phyloP scores from a whole-genome alignment of 2,329 filamentous ascomycete genomes.

The Aspergillus hiratsukae region DNA sequence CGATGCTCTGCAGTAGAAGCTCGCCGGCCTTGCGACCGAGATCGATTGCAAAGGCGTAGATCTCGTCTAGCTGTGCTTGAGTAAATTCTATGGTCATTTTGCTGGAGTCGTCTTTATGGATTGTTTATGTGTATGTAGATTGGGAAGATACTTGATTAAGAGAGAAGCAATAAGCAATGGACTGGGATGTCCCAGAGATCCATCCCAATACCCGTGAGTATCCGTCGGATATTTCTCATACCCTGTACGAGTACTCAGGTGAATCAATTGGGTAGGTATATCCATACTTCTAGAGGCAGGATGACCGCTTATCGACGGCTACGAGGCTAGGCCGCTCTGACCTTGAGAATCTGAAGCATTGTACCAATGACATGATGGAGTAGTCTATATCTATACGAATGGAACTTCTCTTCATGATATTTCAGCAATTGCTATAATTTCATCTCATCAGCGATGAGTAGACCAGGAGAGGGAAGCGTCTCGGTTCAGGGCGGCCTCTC shows the following conservation, averaged over 20 bases:
- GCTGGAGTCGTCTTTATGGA: not conserved
- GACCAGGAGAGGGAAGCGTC: no score
- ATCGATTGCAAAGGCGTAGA: conserved; percentile 67
- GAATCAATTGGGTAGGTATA: not conserved
- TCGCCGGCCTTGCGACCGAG: conserved; percentile 66
- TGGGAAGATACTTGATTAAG: not conserved
- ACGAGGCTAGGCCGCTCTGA: no score
- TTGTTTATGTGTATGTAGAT: not conserved
- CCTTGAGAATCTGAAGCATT: not conserved
- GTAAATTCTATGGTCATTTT: conserved; percentile 20
- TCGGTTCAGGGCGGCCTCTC: not conserved
- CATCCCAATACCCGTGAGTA: not conserved
- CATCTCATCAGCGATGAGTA: no score
- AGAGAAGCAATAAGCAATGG: not conserved
- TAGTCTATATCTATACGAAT: not conserved
- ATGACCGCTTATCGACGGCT: no score
- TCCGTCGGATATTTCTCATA: not conserved
- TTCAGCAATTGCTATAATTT: not conserved
- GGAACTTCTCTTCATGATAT: not conserved
- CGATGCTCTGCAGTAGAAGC: conserved; percentile 62
- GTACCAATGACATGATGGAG: not conserved
- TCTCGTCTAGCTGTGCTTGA: conserved; percentile 53
- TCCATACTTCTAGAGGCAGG: not conserved
- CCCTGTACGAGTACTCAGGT: no score
- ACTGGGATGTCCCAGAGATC: no score